Evolutionary conservation across 768 basidiomycete species (phyloP).

Genomic region (Lentinula raphanica): DNA sequence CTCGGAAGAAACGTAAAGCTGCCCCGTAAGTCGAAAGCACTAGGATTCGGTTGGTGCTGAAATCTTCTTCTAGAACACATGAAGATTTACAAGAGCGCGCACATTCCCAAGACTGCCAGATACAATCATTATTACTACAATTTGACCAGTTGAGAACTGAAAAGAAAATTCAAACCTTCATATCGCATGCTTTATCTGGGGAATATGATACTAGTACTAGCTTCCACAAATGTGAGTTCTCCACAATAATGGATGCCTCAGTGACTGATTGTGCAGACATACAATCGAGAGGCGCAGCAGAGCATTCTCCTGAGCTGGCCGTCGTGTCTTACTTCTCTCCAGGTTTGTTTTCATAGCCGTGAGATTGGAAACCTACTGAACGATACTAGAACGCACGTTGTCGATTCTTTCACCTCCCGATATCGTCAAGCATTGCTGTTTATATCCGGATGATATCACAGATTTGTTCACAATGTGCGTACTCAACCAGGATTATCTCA

Average conservation of each 20-base stretch:
- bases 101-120: constrained; percentile 39
- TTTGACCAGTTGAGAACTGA: constrained; percentile 37
- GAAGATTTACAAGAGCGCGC: constrained; percentile 47
- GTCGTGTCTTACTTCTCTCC: constrained; percentile 28
- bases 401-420: constrained; percentile 29
- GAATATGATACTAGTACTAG: constrained; percentile 8
- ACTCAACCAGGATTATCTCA: not conserved
- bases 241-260: not conserved
- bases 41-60: not conserved
- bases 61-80: constrained; percentile 36
- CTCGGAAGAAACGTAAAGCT: constrained; percentile 52
- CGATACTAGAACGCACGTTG: not conserved
- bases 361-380: constrained; percentile 7
- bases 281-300: not conserved
- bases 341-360: constrained; percentile 20
- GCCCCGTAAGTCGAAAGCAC: constrained; percentile 41
- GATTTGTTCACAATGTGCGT: constrained; percentile 51
- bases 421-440: constrained; percentile 40
- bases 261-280: not conserved
- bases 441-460: constrained; percentile 47
- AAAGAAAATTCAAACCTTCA: constrained; percentile 37
- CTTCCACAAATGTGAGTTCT: not conserved
- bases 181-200: constrained; percentile 25
- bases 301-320: constrained; percentile 31
- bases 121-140: constrained; percentile 37